Evolutionary conservation across 2,329 filamentous ascomycete genomes (phyloP).

Genomic region (Pyrenophora tritici-repentis): DNA sequence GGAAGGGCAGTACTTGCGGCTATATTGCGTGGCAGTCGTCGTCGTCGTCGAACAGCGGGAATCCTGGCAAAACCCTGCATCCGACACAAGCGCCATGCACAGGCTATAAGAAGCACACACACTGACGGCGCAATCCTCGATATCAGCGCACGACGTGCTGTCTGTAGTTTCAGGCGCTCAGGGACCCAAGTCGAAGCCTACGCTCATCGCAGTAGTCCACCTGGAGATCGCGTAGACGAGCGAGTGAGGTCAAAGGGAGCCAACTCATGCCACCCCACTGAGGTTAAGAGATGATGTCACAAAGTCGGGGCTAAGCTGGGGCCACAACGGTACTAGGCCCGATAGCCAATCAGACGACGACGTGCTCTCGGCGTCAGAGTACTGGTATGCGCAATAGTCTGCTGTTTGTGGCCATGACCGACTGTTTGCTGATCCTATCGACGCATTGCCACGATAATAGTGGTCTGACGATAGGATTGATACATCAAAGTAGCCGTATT

Average conservation of each 20-base stretch:
- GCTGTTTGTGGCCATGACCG: background rate
- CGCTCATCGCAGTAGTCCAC: slow-evolving; percentile 2
- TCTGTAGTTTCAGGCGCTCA: slow-evolving; percentile 9
- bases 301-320: slow-evolving; percentile 5
- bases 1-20: background rate
- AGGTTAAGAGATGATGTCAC: slow-evolving; percentile 10
- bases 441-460: background rate
- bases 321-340: background rate
- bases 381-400: background rate
- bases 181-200: slow-evolving; percentile 6
- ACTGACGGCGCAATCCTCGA: no score
- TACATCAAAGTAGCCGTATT: no score
- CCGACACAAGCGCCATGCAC: slow-evolving; percentile 1
- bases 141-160: background rate
- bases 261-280: background rate
- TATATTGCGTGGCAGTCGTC: slow-evolving; percentile 5
- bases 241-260: slow-evolving; percentile 6
- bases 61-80: slow-evolving; percentile 11
- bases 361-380: background rate
- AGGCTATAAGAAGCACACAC: slow-evolving; percentile 5
- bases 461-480: no score
- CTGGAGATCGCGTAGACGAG: slow-evolving; percentile 8
- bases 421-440: background rate
- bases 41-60: slow-evolving; percentile 3
- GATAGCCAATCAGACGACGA: slow-evolving; percentile 2